Percentiles rank a stretch among this genome's conserved stretches.
These are phyloP conservation scores for Nigrograna mackinnonii DNA, from an alignment of 2,329 filamentous ascomycete genomes.

Conservation along the genomic window DNA sequence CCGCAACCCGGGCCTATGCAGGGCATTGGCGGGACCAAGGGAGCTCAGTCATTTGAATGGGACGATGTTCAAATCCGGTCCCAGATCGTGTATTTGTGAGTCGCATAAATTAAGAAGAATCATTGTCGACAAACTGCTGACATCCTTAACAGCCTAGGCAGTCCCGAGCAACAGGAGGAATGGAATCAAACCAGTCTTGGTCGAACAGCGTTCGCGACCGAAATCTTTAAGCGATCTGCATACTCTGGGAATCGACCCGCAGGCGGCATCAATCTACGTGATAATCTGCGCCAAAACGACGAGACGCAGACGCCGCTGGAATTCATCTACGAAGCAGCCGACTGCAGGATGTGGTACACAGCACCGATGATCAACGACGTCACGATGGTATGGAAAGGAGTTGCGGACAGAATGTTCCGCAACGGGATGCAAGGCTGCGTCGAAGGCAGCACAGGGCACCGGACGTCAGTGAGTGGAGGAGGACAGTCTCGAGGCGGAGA, in stretches of 20 bases:
- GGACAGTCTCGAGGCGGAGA: constrained; percentile 31
- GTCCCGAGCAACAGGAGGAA: constrained; percentile 28
- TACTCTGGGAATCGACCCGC: constrained; percentile 24
- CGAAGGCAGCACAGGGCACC: constrained; percentile 30
- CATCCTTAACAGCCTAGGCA: constrained; percentile 22
- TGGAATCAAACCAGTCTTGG: constrained; percentile 33
- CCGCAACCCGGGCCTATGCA: constrained; percentile 47
- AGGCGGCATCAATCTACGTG: constrained; percentile 39
- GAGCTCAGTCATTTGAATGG: constrained; percentile 42
- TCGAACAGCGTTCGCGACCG: constrained; percentile 34
- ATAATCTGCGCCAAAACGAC: constrained; percentile 42
- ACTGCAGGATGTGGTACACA: constrained; percentile 46
- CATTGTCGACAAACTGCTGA: background rate
- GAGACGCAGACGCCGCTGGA: constrained; percentile 41
- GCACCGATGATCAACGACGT: constrained; percentile 38
- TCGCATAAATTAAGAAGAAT: background rate
- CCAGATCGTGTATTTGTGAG: constrained; percentile 32
- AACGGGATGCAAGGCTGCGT: constrained; percentile 20
- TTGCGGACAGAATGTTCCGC: constrained; percentile 38
- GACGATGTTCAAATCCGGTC: constrained; percentile 35
- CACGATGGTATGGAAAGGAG: constrained; percentile 40
- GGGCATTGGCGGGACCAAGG: constrained; percentile 50
- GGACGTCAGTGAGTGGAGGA: constrained; percentile 31
- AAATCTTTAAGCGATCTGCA: constrained; percentile 34
- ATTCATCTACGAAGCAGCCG: constrained; percentile 46